Conservation (phyloP, 257 asterid species). For the Knoxia roxburghii region DNA sequence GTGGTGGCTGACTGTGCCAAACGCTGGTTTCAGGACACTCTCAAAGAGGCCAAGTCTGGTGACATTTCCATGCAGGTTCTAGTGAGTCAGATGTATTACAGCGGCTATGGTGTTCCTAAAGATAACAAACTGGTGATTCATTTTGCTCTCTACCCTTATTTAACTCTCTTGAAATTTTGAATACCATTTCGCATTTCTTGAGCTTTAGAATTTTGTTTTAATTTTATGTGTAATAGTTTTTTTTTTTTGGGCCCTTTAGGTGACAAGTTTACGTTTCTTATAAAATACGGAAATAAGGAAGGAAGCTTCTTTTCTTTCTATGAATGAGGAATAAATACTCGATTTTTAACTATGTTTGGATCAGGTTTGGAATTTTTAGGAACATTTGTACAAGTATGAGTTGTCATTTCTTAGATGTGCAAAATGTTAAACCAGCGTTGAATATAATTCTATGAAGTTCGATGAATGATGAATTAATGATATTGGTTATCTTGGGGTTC, state of each 20-base stretch:
- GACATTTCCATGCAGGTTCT: slow-evolving; percentile 85
- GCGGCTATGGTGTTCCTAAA: slow-evolving; percentile 73
- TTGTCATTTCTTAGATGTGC: not conserved
- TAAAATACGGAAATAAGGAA: not conserved
- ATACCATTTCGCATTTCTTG: not conserved
- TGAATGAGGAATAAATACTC: not conserved
- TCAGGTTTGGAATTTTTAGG: not conserved
- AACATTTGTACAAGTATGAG: not conserved
- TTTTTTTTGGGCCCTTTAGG: no score
- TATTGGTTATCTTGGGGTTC: not conserved
- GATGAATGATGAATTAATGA: not conserved
- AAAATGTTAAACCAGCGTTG: not conserved
- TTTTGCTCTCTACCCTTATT: not conserved
- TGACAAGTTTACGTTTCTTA: not conserved
- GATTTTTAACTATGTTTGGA: no score
- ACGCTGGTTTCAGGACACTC: slow-evolving; percentile 89
- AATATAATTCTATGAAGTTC: not conserved
- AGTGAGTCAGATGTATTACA: slow-evolving; percentile 92
- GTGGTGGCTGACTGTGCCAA: slow-evolving; percentile 84
- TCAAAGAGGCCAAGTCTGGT: slow-evolving; percentile 89
- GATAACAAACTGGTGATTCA: slow-evolving; percentile 61
- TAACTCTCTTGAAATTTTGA: not conserved
- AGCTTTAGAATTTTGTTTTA: not conserved
- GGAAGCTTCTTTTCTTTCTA: not conserved
- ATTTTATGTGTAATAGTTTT: not conserved